Conservation (phyloP, 2,329 filamentous ascomycete genomes). For the Remersonia thermophila region DNA sequence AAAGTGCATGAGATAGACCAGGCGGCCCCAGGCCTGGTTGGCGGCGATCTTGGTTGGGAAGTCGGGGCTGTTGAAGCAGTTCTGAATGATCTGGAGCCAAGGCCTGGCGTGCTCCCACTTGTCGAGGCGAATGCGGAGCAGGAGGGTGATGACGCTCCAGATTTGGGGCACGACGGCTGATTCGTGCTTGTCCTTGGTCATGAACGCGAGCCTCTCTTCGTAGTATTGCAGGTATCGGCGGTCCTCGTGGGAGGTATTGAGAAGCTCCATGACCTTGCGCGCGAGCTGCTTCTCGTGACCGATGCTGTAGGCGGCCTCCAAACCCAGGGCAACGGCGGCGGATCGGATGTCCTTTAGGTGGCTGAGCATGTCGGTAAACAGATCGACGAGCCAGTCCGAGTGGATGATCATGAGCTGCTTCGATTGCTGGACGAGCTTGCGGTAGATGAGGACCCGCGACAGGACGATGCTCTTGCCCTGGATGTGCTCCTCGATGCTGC, state of each 20-base stretch:
- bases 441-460: slow-evolving; percentile 67
- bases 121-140: slow-evolving; percentile 54
- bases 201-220: slow-evolving; percentile 50
- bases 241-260: slow-evolving; percentile 45
- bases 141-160: slow-evolving; percentile 72
- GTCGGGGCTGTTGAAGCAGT: slow-evolving; percentile 73
- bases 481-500: slow-evolving; percentile 59
- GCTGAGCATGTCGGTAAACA: slow-evolving; percentile 74
- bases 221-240: slow-evolving; percentile 59
- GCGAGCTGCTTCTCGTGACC: slow-evolving; percentile 58
- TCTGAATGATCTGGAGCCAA: slow-evolving; percentile 70
- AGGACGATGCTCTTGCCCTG: slow-evolving; percentile 71
- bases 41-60: slow-evolving; percentile 59
- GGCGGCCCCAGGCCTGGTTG: slow-evolving; percentile 73
- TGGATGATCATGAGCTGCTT: slow-evolving; percentile 58
- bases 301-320: slow-evolving; percentile 55
- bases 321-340: slow-evolving; percentile 62
- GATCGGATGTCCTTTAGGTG: slow-evolving; percentile 62
- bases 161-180: slow-evolving; percentile 67
- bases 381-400: slow-evolving; percentile 67
- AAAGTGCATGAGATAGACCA: slow-evolving; percentile 61
- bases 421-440: slow-evolving; percentile 60
- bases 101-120: slow-evolving; percentile 62
- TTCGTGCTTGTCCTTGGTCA: slow-evolving; percentile 53
- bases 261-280: slow-evolving; percentile 52